Evolutionary conservation across 2,329 filamentous ascomycete genomes (phyloP).

Genomic region (Colletotrichum scovillei): DNA sequence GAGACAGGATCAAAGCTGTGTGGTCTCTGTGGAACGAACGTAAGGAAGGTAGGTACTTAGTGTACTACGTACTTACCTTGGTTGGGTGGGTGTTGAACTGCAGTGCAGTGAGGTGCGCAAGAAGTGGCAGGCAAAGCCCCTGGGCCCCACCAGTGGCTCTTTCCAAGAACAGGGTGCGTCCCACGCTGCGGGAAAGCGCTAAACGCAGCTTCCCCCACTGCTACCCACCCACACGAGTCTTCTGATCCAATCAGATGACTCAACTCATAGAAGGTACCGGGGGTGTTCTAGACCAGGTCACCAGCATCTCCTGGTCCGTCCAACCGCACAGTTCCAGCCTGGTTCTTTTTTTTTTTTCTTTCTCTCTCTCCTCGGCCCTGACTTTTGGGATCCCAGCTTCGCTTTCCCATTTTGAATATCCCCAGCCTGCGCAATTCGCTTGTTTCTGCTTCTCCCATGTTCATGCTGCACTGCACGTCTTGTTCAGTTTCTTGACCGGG

Average conservation of each 20-base stretch:
- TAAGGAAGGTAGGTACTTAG: too few species aligned
- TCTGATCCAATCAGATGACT: conserved; percentile 1
- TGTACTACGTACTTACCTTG: background rate
- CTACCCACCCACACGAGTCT: background rate
- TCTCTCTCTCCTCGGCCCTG: too few species aligned
- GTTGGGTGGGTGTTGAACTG: too few species aligned
- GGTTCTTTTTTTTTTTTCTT: background rate
- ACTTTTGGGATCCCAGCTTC: background rate
- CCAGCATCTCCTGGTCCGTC: conserved; percentile 16
- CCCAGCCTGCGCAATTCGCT: conserved; percentile 6
- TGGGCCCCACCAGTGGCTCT: conserved; percentile 10
- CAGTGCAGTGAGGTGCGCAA: background rate
- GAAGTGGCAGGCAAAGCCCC: conserved; percentile 25
- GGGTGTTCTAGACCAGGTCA: conserved; percentile 24
- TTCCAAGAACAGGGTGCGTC: conserved; percentile 32
- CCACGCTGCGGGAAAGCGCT: conserved; percentile 31
- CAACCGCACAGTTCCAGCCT: conserved; percentile 7
- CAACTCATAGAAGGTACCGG: background rate
- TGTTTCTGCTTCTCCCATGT: conserved; percentile 15
- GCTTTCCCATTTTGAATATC: conserved; percentile 20
- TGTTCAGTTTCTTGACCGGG: background rate
- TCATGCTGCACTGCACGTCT: conserved; percentile 5
- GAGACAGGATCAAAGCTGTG: background rate
- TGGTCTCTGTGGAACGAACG: background rate
- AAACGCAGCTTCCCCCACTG: background rate